A percentile compares a stretch with the other conserved stretches of the same genome.
Evolutionary conservation across 371 early-diverging fungal genomes (phyloP).

Genomic region (Zychaea mexicana): DNA sequence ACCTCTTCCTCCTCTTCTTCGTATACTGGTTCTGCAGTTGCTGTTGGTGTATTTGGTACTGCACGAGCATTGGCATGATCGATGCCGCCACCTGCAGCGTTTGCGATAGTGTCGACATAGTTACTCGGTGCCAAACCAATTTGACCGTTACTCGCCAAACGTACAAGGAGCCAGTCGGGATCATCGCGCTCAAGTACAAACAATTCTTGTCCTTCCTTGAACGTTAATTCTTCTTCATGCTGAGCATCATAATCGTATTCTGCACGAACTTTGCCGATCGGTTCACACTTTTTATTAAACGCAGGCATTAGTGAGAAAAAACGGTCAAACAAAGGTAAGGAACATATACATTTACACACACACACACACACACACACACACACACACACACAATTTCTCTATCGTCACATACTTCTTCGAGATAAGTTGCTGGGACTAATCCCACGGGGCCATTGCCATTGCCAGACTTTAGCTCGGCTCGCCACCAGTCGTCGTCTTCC

Average conservation of each 20-base stretch:
- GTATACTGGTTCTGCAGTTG: neutral
- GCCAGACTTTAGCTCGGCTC: constrained; percentile 63
- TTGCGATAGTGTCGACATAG: constrained; percentile 62
- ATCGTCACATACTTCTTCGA: constrained; percentile 66
- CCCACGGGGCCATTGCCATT: constrained; percentile 57
- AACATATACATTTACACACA: too few species aligned
- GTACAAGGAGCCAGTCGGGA: constrained; percentile 81
- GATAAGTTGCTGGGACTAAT: constrained; percentile 78
- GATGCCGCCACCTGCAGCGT: too few species aligned
- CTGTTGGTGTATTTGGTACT: neutral
- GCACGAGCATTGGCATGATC: constrained; percentile 3
- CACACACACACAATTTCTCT: too few species aligned
- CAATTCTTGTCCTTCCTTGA: constrained; percentile 76
- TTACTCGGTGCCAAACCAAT: constrained; percentile 79
- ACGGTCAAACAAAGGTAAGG: too few species aligned
- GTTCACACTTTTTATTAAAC: constrained; percentile 11
- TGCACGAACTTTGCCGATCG: constrained; percentile 64
- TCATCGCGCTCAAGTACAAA: constrained; percentile 76
- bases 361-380: too few species aligned
- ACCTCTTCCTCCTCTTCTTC: neutral
- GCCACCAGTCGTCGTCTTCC: constrained; percentile 82
- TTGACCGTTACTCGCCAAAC: constrained; percentile 44
- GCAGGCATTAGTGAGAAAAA: too few species aligned
- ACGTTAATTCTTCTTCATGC: constrained; percentile 77
- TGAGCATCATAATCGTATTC: constrained; percentile 80